Evolutionary conservation across 1,139 yeast species (phyloP), one percentile per base, ranked within the genome.

Genomic region (Groenewaldozyma sp.): DNA sequence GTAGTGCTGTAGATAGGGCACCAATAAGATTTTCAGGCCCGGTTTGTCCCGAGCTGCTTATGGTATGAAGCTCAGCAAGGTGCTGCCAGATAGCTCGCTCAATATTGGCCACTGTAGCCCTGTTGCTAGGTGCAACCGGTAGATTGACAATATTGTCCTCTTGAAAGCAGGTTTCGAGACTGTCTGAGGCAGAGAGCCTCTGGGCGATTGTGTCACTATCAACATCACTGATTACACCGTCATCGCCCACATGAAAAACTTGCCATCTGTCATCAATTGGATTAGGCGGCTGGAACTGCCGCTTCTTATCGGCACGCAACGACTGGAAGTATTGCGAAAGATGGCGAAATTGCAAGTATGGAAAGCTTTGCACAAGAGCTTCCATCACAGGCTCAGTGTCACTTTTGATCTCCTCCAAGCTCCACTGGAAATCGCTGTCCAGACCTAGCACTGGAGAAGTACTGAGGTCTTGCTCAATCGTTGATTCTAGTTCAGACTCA

Each of bases 311-410:
- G 1, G 57, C 50, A 6, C 58, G 40, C 18, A 52, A 28, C 2
- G 54, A 44, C 24, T 48, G 41, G 16, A 52, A 35, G 34, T 44
- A 42, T 18, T 40, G 49, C 13, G 50, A 40, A 21, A 42, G 40
- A 10, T 48, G 50, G 10, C 51, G 41, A 27, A 45, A 45, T 21
- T 54, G 53, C 20, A 54, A 39, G 26, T 54, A 53, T 1, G 60
- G 58, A 37, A 55, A 55, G 32, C 48, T 48, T 32, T 45, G 41
- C 17, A 56, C 34, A 24, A 61, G 40, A 24, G 55, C 63, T 24
- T 52, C 55, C 36, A 58, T 55, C 7, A 58, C 64, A 0, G 65
- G 64, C 29, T 59, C 62, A 19, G 61, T 41, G 34, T 60, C 65
- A 9, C 45, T 42, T 18, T 52, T 47, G 27, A 61, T 59, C 31